Percentiles rank a stretch among this genome's conserved stretches.
Conservation (phyloP, 108 stramenopile species). For the Stephanodiscus minutulus region DNA sequence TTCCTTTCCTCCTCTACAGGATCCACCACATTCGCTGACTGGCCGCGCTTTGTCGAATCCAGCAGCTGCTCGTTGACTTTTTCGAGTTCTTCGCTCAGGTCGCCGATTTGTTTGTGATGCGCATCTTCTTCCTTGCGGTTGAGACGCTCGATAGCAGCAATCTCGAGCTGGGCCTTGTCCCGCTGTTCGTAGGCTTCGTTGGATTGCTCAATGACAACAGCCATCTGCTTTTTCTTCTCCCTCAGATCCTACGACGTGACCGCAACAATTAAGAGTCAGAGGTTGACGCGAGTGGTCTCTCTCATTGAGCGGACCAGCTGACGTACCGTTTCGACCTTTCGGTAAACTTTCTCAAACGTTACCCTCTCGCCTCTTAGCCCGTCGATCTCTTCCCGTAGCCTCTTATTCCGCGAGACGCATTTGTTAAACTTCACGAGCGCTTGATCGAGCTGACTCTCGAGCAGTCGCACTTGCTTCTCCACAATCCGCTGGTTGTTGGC, state of each 20-base stretch:
- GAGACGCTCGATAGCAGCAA: constrained; percentile 83
- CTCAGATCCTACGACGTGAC: constrained; percentile 53
- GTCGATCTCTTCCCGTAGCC: constrained; percentile 82
- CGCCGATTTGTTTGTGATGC: constrained; percentile 69
- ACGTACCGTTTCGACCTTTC: constrained; percentile 68
- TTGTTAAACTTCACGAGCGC: constrained; percentile 89
- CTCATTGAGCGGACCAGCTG: background rate
- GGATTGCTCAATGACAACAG: constrained; percentile 78
- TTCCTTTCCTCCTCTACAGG: constrained; percentile 45
- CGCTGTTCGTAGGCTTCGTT: constrained; percentile 87
- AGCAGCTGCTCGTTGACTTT: constrained; percentile 36
- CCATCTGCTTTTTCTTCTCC: constrained; percentile 86
- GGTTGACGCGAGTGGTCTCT: background rate
- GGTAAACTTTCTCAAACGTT: constrained; percentile 85
- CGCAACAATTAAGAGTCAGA: background rate
- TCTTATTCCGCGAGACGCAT: constrained; percentile 72
- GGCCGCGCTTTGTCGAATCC: constrained; percentile 24
- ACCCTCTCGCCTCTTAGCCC: constrained; percentile 81
- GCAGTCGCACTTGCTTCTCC: constrained; percentile 78
- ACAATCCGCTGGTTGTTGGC: constrained; percentile 62
- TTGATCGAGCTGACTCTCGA: constrained; percentile 90
- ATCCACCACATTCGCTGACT: constrained; percentile 26
- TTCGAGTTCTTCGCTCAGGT: constrained; percentile 55
- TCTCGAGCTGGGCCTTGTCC: constrained; percentile 84
- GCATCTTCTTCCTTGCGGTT: constrained; percentile 78